Base-by-base conservation (phyloP, 2,329 filamentous ascomycete genomes). In the Beauveria medogensis region DNA sequence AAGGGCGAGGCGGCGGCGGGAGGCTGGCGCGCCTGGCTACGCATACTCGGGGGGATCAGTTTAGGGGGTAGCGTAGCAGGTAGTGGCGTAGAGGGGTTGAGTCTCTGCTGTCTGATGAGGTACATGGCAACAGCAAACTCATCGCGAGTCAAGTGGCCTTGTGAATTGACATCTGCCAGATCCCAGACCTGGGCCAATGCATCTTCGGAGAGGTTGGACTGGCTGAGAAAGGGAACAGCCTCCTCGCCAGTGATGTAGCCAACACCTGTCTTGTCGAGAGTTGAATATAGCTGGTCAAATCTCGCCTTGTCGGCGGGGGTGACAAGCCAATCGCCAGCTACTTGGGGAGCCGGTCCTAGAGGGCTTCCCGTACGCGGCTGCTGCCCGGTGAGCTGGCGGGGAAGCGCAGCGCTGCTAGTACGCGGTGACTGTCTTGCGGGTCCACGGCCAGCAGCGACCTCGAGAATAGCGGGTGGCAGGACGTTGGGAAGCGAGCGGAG, bases 101-200 rank as follows among this genome's bases (percentile, higher is more conserved):
- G 89, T 59, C 92, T 84, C 72, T 97, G 92, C 72, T 96, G 90
- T 63, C 92, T 85, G 68, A 99, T 97, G 55, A 99, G 80, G 71
- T 95, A 95, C 92, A 99, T 97, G 58, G 94, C 93, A 52, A 99
- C 92, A 0, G 94, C 92, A 71, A 99, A 99, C 68, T 96, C 92
- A 66, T 99, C 94, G 67, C 85, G 86, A 52, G 83, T 92, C 61
- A 99, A 78, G 61, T 89, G 87, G 12, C 94, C 94, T 67, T 92
- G 89, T 8, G 91, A 94, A 69, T 91, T 91, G 74, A 97, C 91
- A 74, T 99, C 94, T 16, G 94, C 89, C 34, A 99, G 83, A 72
- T 99, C 94, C 94, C 94, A 99, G 65, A 99, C 96, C 68, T 95
- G 90, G 34, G 94, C 94, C 58, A 99, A 79, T 10, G 85, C 85